Evolutionary conservation across 768 basidiomycete species (phyloP).

Genomic region (Royoungia palumana): DNA sequence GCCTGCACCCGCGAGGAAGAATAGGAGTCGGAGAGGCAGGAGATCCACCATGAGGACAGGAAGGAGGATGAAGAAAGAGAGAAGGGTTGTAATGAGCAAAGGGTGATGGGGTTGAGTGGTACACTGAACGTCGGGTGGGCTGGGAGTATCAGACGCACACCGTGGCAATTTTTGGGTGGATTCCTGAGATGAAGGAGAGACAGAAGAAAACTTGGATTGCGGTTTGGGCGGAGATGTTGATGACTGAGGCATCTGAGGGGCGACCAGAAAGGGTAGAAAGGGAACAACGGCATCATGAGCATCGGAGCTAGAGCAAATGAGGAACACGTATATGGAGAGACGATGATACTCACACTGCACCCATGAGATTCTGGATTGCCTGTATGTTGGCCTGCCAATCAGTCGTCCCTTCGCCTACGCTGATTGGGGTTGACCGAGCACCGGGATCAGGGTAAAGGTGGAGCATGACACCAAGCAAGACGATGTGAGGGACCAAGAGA

Average conservation of each 20-base stretch:
- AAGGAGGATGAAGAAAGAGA: slow-evolving; percentile 38
- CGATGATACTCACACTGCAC: slow-evolving; percentile 54
- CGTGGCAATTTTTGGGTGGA: slow-evolving; percentile 13
- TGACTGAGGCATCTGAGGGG: slow-evolving; percentile 44
- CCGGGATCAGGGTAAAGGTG: slow-evolving; percentile 50
- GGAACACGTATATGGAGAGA: neutral
- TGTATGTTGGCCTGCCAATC: slow-evolving; percentile 89
- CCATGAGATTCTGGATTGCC: slow-evolving; percentile 91
- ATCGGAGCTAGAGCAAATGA: slow-evolving; percentile 50
- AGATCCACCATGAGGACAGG: slow-evolving; percentile 37
- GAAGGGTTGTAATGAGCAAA: slow-evolving; percentile 37
- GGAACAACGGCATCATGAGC: slow-evolving; percentile 52
- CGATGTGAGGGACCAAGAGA: slow-evolving; percentile 64
- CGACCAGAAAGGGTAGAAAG: slow-evolving; percentile 41
- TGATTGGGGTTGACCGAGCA: slow-evolving; percentile 34
- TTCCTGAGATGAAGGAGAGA: slow-evolving; percentile 1
- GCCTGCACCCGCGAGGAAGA: slow-evolving; percentile 32
- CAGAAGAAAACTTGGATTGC: slow-evolving; percentile 35
- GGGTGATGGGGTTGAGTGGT: slow-evolving; percentile 29
- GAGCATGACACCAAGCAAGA: slow-evolving; percentile 63
- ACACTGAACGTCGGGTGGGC: neutral
- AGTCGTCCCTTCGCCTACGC: slow-evolving; percentile 57
- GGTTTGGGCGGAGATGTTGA: slow-evolving; percentile 50
- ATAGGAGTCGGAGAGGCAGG: slow-evolving; percentile 48
- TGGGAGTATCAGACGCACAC: neutral